Evolutionary conservation across 2,329 filamentous ascomycete species (phyloP), one percentile per base, ranked within the genome.

Genomic region (Plenodomus biglobosus): DNA sequence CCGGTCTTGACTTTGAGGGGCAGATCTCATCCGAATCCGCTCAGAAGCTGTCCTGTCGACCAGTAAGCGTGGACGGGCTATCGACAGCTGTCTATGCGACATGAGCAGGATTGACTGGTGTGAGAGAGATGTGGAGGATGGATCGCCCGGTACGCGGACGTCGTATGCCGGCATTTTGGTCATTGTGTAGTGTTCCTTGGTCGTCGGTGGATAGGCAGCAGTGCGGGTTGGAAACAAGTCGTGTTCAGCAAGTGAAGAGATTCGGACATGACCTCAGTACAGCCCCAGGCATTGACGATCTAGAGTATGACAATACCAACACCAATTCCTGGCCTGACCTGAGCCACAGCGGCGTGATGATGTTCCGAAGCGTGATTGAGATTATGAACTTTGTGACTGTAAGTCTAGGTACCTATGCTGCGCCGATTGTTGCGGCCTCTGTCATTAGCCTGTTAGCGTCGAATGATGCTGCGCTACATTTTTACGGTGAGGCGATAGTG

Each of bases 21-120:
- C 13, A 42, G 41, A 1, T 20, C 21, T 35, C 55, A 62, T 44
- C 41, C 47, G 6, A 64, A 67, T 48, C 63, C 64, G 13, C 52
- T 67, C n/a, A 40, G 45, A 42, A 58, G 55, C 39, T 49, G 46
- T 17, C 57, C 56, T 19, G 36, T 43, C 7, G 35, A 37, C 4
- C 6, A 32, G 11, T 32, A 32, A 11, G 13, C 27, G 15, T 24
- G 3, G 24, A 24, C 22, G 5, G 20, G 20, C 16, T 37, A 2
- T 13, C 8, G 22, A 39, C 10, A 7, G 18, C n/a, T 20, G n/a
- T 5, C 1, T 21, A 15, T 16, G 36, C 20, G n/a, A 20, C 13
- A 30, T 16, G 30, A 15, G 8, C 8, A 10, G 27, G 27, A 32
- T 3, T 32, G 7, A 10, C 15, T 32, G 27, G 27, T 15, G 8